Percentiles rank a stretch among this genome's conserved stretches.
These are phyloP conservation scores for Ustilago loliicola DNA, from an alignment of 1,284 basidiomycete genomes.

Conservation along the genomic window DNA sequence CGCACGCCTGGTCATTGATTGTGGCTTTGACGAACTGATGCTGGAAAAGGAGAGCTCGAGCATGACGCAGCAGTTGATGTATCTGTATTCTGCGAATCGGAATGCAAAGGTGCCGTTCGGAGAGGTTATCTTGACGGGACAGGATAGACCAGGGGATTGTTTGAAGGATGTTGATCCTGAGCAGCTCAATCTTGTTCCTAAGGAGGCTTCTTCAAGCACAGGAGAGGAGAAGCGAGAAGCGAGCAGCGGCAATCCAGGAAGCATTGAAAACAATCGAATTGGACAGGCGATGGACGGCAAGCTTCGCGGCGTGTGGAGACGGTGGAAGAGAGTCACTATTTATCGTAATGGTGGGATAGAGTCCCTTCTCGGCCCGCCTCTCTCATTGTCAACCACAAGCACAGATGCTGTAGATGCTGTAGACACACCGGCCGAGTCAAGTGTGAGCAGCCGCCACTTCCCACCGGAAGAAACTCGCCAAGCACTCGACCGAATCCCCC, in stretches of 20 bases:
- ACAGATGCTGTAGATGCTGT: background rate
- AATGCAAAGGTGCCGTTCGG: slow-evolving; percentile 80
- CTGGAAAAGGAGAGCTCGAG: slow-evolving; percentile 92
- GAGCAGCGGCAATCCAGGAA: slow-evolving; percentile 1
- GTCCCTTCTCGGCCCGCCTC: slow-evolving; percentile 23
- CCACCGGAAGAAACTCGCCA: slow-evolving; percentile 18
- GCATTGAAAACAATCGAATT: slow-evolving; percentile 76
- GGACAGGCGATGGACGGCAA: slow-evolving; percentile 80
- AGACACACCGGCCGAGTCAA: background rate
- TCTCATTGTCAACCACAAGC: background rate
- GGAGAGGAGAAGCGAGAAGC: background rate
- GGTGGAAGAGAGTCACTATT: slow-evolving; percentile 87
- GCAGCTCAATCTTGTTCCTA: slow-evolving; percentile 26
- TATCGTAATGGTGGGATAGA: slow-evolving; percentile 75
- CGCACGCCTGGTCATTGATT: slow-evolving; percentile 82
- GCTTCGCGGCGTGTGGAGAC: slow-evolving; percentile 79
- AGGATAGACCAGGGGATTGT: slow-evolving; percentile 68
- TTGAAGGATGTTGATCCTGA: slow-evolving; percentile 38
- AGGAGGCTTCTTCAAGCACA: background rate
- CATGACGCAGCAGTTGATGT: slow-evolving; percentile 87
- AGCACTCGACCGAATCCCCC: slow-evolving; percentile 25
- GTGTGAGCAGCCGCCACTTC: slow-evolving; percentile 11
- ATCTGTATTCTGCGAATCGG: slow-evolving; percentile 88
- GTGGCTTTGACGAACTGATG: slow-evolving; percentile 96
- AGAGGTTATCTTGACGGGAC: slow-evolving; percentile 81